These are phyloP conservation scores for Yamadazyma olivae DNA, from an alignment of 805 yeast genomes.

Conservation along the genomic window DNA sequence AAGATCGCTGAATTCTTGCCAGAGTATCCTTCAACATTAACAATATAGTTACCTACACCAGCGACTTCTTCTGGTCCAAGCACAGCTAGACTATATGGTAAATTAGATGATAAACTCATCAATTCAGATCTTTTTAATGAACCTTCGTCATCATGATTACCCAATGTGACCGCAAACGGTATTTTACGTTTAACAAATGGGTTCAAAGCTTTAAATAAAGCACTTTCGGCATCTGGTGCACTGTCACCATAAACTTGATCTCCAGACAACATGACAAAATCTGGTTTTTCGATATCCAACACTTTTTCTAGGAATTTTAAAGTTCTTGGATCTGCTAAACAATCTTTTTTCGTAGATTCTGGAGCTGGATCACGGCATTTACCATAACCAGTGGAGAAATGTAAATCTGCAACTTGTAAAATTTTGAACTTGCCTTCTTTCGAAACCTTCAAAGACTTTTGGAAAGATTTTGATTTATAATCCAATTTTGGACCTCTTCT, in stretches of 20 bases:
- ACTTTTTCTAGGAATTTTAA: conserved; percentile 56
- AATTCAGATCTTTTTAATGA: conserved; percentile 56
- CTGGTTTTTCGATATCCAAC: conserved; percentile 75
- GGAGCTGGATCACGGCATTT: conserved; percentile 75
- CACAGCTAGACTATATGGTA: conserved; percentile 68
- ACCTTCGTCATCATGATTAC: conserved; percentile 95
- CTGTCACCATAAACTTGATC: conserved; percentile 85
- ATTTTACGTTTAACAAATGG: conserved; percentile 67
- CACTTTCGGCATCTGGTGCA: conserved; percentile 78
- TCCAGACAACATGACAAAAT: conserved; percentile 83
- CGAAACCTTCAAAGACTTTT: conserved; percentile 33
- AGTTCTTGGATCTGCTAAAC: conserved; percentile 80
- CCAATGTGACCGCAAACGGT: conserved; percentile 84
- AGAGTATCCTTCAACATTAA: conserved; percentile 42
- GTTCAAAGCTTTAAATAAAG: conserved; percentile 70
- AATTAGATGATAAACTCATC: conserved; percentile 49
- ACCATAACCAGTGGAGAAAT: conserved; percentile 83
- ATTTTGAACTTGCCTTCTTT: conserved; percentile 63
- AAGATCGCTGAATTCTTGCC: conserved; percentile 39
- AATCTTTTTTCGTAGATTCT: conserved; percentile 40
- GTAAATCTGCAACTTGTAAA: conserved; percentile 88
- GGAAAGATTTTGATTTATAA: conserved; percentile 21
- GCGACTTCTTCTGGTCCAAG: conserved; percentile 65
- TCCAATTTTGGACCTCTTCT: conserved; percentile 33
- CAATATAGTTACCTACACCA: conserved; percentile 81